Conservation (phyloP, 2,329 filamentous ascomycete genomes). For the Pseudogymnoascus sp. region DNA sequence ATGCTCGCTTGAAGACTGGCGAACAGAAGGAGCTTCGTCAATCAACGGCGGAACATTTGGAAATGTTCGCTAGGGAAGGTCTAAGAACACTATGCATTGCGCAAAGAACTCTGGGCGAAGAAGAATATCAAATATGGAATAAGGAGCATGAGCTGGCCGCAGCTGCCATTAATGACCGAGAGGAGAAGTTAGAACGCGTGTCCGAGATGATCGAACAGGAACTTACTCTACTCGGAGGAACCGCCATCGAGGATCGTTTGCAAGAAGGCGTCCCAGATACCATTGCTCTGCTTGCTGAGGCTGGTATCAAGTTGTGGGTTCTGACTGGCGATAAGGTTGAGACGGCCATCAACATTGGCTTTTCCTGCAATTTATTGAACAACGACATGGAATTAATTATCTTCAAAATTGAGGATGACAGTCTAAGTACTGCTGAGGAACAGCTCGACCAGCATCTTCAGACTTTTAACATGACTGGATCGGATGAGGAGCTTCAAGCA, state of each 20-base stretch:
- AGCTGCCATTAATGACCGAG: conserved; percentile 73
- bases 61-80: conserved; percentile 94
- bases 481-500: conserved; percentile 72
- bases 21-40: conserved; percentile 79
- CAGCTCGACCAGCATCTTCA: conserved; percentile 69
- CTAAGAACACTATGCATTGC: conserved; percentile 92
- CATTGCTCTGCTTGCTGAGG: conserved; percentile 81
- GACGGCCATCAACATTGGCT: conserved; percentile 98
- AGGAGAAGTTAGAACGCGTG: conserved; percentile 86
- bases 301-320: conserved; percentile 98
- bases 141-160: conserved; percentile 83
- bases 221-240: conserved; percentile 80
- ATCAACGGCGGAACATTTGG: conserved; percentile 84
- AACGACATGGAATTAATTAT: conserved; percentile 97
- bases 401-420: conserved; percentile 75
- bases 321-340: conserved; percentile 98
- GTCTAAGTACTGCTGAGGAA: conserved; percentile 54
- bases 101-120: conserved; percentile 69
- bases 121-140: conserved; percentile 80
- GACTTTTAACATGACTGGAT: conserved; percentile 72
- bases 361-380: conserved; percentile 94
- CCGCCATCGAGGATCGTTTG: conserved; percentile 92
- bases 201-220: conserved; percentile 89
- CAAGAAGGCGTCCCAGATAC: conserved; percentile 97
- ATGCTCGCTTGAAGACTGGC: conserved; percentile 77